Evolutionary conservation across 768 basidiomycete genomes (phyloP).

Genomic region (Naematelia aurantialba): DNA sequence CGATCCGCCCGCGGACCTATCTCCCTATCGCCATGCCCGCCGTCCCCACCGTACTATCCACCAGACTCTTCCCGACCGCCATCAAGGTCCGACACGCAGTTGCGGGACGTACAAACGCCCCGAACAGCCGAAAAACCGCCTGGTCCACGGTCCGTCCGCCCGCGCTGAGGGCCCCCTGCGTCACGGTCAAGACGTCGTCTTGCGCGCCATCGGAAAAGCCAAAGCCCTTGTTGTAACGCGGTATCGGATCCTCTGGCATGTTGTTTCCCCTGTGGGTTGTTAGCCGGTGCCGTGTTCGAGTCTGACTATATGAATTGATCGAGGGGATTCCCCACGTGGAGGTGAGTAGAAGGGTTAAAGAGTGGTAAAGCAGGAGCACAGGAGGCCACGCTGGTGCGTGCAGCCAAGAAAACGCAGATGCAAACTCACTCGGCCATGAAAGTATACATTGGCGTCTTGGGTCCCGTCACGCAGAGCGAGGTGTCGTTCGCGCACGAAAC

Average conservation of each 20-base stretch:
- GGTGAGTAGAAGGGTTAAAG: not conserved
- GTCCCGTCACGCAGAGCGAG: slow-evolving; percentile 20
- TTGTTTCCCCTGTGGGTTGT: slow-evolving; percentile 27
- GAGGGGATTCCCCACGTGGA: slow-evolving; percentile 51
- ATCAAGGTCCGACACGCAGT: not conserved
- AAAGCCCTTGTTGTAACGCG: slow-evolving; percentile 62
- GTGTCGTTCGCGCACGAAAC: slow-evolving; percentile 19
- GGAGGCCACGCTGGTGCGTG: not conserved
- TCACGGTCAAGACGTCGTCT: slow-evolving; percentile 9
- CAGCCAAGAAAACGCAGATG: slow-evolving; percentile 1
- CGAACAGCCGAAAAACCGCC: not conserved
- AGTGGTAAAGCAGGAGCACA: not conserved
- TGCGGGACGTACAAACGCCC: not conserved
- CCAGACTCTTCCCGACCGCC: not conserved
- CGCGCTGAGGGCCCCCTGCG: not conserved
- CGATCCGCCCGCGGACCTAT: no score
- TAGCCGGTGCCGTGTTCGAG: no score
- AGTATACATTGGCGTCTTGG: slow-evolving; percentile 34
- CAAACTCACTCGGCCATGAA: slow-evolving; percentile 6
- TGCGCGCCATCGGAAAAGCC: slow-evolving; percentile 71
- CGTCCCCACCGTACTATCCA: no score
- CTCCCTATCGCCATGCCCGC: no score
- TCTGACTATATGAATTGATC: no score
- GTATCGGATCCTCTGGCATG: slow-evolving; percentile 8
- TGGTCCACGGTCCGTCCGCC: not conserved